Base-by-base conservation (phyloP, 495 filamentous ascomycete genomes). In the Mycothermus thermophilus region DNA sequence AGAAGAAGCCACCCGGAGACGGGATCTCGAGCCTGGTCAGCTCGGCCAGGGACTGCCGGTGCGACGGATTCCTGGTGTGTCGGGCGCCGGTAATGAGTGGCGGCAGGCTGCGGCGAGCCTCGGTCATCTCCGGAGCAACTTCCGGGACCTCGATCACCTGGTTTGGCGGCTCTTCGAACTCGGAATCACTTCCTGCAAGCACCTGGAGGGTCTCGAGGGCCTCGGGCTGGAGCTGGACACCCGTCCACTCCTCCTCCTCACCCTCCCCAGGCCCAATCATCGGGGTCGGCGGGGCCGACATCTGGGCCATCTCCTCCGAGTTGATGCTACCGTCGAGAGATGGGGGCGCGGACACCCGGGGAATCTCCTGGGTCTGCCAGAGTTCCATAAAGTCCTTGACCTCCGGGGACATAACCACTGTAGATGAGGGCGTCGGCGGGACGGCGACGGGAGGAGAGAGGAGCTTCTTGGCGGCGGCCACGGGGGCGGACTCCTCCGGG, bases 1-100 rank as follows among this genome's bases (percentile, higher is more conserved):
- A 78, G 54, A 95, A 95, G 64, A 95, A 93, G 0, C 81, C 83
- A 17, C 83, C 81, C 0, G 86, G 86, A 1, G 86, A 93, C 3
- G 86, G 86, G 31, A 95, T 84, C 33, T 83, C 75, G 36, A 93
- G 62, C 54, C 68, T 64, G 40, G 75, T 78, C 37, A 87, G 66
- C 35, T 71, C 61, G 26, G 57, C 57, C 17, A 62, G 59, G 29
- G 60, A 69, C 30, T 64, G 60, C n/a, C 59, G 59, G 40, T 62
- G 52, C 8, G 59, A 58, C 13, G 48, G 50, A 12, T 46, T 40
- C 19, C 50, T 36, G 35, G 42, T 31, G 41, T 50, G 20, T 36
- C 34, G 43, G 30, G 54, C 19, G 43, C 35, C 44, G 29, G 60
- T 60, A 18, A 64, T 38, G 3, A 66, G 46, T 8, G 54, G 59